Evolutionary conservation across 2,329 filamentous ascomycete genomes (phyloP).

Genomic region (Xylaria sp.): DNA sequence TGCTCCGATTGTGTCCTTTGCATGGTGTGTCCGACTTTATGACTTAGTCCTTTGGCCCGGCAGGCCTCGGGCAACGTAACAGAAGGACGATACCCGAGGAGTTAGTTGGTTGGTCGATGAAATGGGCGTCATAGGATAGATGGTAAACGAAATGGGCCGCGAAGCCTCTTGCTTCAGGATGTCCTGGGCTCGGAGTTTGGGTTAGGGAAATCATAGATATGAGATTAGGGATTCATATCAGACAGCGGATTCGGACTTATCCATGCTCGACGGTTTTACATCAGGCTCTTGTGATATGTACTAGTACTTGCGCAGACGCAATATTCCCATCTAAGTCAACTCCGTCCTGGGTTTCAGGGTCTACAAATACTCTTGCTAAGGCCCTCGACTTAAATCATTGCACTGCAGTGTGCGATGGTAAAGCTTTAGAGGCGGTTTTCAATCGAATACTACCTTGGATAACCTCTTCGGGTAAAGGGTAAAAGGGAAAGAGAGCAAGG

Average conservation of each 20-base stretch:
- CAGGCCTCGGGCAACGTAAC: constrained; percentile 10
- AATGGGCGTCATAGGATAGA: constrained; percentile 29
- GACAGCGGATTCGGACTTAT: neutral
- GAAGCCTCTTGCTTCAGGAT: constrained; percentile 16
- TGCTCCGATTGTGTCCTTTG: constrained; percentile 13
- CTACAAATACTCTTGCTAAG: neutral
- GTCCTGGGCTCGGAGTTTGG: constrained; percentile 26
- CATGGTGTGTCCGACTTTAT: neutral
- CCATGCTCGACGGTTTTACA: neutral
- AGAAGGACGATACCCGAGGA: constrained; percentile 14
- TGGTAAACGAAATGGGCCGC: constrained; percentile 9
- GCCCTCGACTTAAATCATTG: neutral
- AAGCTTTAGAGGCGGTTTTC: neutral
- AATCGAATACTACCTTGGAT: neutral
- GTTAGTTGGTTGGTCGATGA: constrained; percentile 10
- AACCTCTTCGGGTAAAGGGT: neutral
- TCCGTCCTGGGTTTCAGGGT: no score
- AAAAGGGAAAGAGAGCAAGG: neutral
- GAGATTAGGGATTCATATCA: constrained; percentile 7
- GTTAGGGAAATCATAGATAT: constrained; percentile 14
- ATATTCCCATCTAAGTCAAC: neutral
- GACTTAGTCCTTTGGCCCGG: neutral
- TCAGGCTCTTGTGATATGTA: neutral
- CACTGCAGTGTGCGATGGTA: neutral
- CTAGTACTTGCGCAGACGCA: neutral